A percentile compares a stretch with the other conserved stretches of the same genome.
These are phyloP conservation scores for Musa balbisiana DNA, from an alignment of 202 grass and related monocot genomes.

Conservation along the genomic window DNA sequence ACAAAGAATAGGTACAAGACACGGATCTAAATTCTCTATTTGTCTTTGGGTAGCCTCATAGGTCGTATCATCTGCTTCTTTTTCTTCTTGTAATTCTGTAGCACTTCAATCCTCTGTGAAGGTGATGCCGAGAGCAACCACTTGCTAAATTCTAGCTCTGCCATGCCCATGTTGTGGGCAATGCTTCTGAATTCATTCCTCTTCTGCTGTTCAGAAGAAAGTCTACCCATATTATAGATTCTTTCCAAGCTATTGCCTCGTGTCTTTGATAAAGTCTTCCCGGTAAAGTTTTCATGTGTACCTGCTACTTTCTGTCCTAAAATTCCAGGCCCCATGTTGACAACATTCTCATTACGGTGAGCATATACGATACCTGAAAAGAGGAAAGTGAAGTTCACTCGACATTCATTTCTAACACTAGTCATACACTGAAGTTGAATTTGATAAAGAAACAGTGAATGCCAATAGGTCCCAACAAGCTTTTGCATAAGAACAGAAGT, in stretches of 20 bases:
- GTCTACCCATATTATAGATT: conserved; percentile 23
- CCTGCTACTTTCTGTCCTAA: background rate
- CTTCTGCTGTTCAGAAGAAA: conserved; percentile 41
- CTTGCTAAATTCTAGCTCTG: conserved; percentile 68
- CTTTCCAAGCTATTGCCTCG: conserved; percentile 18
- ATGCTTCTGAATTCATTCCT: conserved; percentile 58
- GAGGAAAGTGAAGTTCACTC: background rate
- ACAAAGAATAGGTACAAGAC: background rate
- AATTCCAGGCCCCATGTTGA: conserved; percentile 34
- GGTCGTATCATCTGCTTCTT: conserved; percentile 16
- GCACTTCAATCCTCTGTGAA: conserved; percentile 32
- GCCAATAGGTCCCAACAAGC: background rate
- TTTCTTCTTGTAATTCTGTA: conserved; percentile 60
- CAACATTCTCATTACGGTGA: conserved; percentile 83
- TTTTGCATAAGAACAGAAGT: background rate
- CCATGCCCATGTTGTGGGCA: conserved; percentile 61
- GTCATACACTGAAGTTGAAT: background rate
- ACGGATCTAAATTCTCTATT: background rate
- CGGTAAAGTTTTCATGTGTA: conserved; percentile 16
- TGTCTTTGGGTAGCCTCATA: background rate
- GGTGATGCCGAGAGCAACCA: conserved; percentile 66
- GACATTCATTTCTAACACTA: background rate
- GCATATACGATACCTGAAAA: conserved; percentile 76
- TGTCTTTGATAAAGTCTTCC: conserved; percentile 15
- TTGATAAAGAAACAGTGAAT: background rate